phyloP scores from a whole-genome alignment of 129 eudicot genomes.

The Apium graveolens region DNA sequence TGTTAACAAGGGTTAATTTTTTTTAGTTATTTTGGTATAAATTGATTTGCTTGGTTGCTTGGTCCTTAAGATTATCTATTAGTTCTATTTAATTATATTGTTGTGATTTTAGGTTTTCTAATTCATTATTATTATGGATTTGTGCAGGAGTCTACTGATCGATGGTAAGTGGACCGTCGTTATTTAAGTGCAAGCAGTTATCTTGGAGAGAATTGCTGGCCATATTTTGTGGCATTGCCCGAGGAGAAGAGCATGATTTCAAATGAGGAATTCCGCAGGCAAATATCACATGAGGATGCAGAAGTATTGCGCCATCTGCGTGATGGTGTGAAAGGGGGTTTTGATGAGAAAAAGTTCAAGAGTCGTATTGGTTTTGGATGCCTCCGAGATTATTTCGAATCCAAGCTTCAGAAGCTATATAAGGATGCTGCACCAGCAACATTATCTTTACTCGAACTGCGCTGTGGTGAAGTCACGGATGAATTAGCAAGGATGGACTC shows the following conservation, averaged over 20 bases:
- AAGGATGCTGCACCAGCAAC: constrained; percentile 98
- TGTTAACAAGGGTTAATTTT: background rate
- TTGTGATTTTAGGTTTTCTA: background rate
- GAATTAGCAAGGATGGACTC: constrained; percentile 60
- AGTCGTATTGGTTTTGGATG: constrained; percentile 74
- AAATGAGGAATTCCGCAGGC: constrained; percentile 86
- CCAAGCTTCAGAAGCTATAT: constrained; percentile 83
- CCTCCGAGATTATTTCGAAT: constrained; percentile 78
- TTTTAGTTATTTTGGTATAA: background rate
- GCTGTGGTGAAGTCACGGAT: constrained; percentile 80
- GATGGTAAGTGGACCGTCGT: constrained; percentile 91
- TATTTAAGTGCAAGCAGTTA: constrained; percentile 94
- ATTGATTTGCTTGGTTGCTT: background rate
- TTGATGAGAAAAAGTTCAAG: constrained; percentile 79
- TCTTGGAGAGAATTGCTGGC: constrained; percentile 80
- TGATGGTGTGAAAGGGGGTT: constrained; percentile 86
- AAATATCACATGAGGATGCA: constrained; percentile 79
- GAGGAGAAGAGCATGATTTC: constrained; percentile 69
- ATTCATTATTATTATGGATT: background rate
- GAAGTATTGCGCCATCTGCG: constrained; percentile 54
- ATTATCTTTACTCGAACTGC: constrained; percentile 84
- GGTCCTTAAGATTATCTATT: background rate
- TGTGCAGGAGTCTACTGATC: constrained; percentile 73
- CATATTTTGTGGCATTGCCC: constrained; percentile 85
- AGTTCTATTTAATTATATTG: background rate